Percentiles rank a stretch among this genome's conserved stretches.
phyloP scores from a whole-genome alignment of 768 basidiomycete species.

The Galerina marginata region DNA sequence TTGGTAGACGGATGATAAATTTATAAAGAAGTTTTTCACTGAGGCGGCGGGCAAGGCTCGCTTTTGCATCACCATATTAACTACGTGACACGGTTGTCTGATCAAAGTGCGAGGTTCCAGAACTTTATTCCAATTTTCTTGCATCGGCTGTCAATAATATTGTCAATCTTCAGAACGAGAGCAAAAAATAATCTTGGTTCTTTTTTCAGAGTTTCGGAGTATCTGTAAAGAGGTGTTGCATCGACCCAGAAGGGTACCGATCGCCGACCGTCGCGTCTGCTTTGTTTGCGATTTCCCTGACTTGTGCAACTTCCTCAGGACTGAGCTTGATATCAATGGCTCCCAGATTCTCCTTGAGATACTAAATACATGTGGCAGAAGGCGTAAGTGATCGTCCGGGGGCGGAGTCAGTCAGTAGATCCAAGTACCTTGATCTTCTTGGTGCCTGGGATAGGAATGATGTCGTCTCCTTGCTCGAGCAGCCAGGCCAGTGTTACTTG shows the following conservation, averaged over 20 bases:
- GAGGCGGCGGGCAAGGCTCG: no score
- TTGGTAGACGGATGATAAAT: no score
- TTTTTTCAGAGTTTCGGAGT: conserved; percentile 26
- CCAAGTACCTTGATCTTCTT: conserved; percentile 34
- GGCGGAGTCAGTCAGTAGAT: not conserved
- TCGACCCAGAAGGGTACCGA: conserved; percentile 34
- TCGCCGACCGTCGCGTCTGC: conserved; percentile 33
- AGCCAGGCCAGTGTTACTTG: conserved; percentile 58
- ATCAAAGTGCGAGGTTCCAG: no score
- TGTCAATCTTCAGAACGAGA: no score
- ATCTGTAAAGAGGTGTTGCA: conserved; percentile 32
- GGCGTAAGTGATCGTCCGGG: not conserved
- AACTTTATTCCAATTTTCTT: no score
- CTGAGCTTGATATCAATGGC: conserved; percentile 37
- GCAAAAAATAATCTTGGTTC: no score
- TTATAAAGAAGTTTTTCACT: no score
- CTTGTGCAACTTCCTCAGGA: conserved; percentile 38
- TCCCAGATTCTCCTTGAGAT: conserved; percentile 48
- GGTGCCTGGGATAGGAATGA: conserved; percentile 57
- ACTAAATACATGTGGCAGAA: conserved; percentile 19
- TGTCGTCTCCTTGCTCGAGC: conserved; percentile 50
- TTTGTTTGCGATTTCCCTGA: conserved; percentile 39
- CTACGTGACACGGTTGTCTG: no score
- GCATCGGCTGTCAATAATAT: no score
- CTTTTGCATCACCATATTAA: no score